phyloP scores from a whole-genome alignment of 768 basidiomycete genomes.

The Podaxis sp. region DNA sequence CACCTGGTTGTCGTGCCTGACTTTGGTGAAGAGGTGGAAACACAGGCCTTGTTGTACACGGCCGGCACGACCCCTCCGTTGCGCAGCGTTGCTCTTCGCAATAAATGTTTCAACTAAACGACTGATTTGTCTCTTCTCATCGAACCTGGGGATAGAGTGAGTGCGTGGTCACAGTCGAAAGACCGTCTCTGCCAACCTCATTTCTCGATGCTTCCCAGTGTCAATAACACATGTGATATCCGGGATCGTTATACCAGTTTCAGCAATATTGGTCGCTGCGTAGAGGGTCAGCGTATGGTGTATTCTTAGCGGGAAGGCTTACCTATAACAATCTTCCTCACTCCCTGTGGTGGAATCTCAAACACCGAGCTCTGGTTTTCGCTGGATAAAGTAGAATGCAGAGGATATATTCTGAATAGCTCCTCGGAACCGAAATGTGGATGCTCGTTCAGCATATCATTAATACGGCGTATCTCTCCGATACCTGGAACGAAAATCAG shows the following conservation, averaged over 20 bases:
- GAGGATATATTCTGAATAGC: slow-evolving; percentile 71
- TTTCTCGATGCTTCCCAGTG: slow-evolving; percentile 90
- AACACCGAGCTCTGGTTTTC: slow-evolving; percentile 92
- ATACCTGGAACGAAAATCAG: slow-evolving; percentile 95
- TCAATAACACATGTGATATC: slow-evolving; percentile 98
- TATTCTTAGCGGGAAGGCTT: slow-evolving; percentile 19
- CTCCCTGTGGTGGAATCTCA: slow-evolving; percentile 74
- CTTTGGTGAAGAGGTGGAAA: slow-evolving; percentile 94
- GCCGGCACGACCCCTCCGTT: slow-evolving; percentile 87
- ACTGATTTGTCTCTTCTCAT: slow-evolving; percentile 96
- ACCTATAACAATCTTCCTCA: slow-evolving; percentile 95
- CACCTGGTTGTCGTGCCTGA: slow-evolving; percentile 78
- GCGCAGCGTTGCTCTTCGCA: slow-evolving; percentile 87
- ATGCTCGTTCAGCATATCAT: slow-evolving; percentile 80
- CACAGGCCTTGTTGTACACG: slow-evolving; percentile 87
- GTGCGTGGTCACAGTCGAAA: background rate
- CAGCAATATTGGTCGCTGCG: slow-evolving; percentile 87
- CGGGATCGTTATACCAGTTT: slow-evolving; percentile 98
- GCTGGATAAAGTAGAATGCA: slow-evolving; percentile 92
- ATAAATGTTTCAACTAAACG: slow-evolving; percentile 90
- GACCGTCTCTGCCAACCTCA: slow-evolving; percentile 50
- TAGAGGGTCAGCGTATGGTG: slow-evolving; percentile 1
- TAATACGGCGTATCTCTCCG: slow-evolving; percentile 87
- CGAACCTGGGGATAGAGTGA: slow-evolving; percentile 55
- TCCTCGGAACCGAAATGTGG: slow-evolving; percentile 58